Evolutionary conservation across 2,329 filamentous ascomycete species (phyloP).

Genomic region (Aspergillus hiratsukae): DNA sequence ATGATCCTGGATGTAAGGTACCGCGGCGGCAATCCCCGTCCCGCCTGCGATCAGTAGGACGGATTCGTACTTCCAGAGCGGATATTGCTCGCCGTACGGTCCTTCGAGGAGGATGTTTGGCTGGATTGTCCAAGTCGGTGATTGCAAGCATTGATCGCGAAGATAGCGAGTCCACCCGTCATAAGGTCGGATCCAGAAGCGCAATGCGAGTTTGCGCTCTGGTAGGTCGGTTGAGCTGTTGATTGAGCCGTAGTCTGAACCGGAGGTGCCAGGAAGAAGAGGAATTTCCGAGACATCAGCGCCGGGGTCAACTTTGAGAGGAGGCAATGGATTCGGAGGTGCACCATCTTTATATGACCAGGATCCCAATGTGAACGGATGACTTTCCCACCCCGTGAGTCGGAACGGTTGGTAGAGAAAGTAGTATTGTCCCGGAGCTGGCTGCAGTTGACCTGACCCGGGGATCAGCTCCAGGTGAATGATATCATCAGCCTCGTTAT

Average conservation of each 20-base stretch:
- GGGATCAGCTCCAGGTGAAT: slow-evolving; percentile 45
- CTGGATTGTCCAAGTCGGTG: slow-evolving; percentile 19
- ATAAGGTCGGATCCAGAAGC: slow-evolving; percentile 50
- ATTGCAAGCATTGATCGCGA: slow-evolving; percentile 30
- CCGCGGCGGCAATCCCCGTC: slow-evolving; percentile 41
- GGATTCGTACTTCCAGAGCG: slow-evolving; percentile 47
- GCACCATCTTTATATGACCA: slow-evolving; percentile 19
- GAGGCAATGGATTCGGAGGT: neutral
- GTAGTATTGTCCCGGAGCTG: slow-evolving; percentile 47
- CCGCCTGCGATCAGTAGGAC: slow-evolving; percentile 45
- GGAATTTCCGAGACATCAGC: slow-evolving; percentile 21
- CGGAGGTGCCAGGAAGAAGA: slow-evolving; percentile 17
- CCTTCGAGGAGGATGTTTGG: slow-evolving; percentile 47
- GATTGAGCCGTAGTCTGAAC: neutral
- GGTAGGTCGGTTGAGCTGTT: neutral
- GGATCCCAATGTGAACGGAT: slow-evolving; percentile 47
- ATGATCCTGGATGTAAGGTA: slow-evolving; percentile 39
- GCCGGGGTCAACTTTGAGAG: slow-evolving; percentile 2
- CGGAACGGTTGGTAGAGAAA: slow-evolving; percentile 46
- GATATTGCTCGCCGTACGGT: slow-evolving; percentile 44
- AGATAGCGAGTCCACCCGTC: slow-evolving; percentile 49
- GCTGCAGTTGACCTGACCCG: slow-evolving; percentile 29
- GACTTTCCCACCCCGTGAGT: slow-evolving; percentile 47
- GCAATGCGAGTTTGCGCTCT: slow-evolving; percentile 30
- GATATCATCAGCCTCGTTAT: slow-evolving; percentile 43